phyloP scores from a whole-genome alignment of 2,329 filamentous ascomycete genomes.

The Nigrograna mackinnonii region DNA sequence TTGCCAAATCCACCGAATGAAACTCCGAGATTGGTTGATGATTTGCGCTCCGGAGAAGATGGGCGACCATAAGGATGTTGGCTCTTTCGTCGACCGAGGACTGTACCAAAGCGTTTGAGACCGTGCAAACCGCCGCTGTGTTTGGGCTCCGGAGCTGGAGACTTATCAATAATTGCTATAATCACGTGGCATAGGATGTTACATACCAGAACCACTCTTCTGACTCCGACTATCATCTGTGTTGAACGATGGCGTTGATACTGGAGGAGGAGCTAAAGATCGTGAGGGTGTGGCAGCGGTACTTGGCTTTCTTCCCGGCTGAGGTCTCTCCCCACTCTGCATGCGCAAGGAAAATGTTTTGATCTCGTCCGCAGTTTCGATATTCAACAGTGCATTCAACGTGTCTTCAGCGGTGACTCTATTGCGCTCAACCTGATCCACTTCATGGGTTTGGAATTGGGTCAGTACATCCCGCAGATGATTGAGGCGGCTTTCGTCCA shows the following conservation, averaged over 20 bases:
- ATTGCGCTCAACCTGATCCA: slow-evolving; percentile 80
- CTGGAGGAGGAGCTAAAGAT: slow-evolving; percentile 37
- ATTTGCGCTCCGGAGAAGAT: slow-evolving; percentile 56
- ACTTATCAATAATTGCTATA: neutral
- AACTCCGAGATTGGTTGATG: slow-evolving; percentile 57
- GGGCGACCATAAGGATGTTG: slow-evolving; percentile 42
- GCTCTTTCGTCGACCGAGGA: slow-evolving; percentile 41
- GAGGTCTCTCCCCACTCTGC: slow-evolving; percentile 41
- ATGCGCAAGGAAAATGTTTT: slow-evolving; percentile 65
- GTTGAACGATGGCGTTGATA: slow-evolving; percentile 33
- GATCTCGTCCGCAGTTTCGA: slow-evolving; percentile 87
- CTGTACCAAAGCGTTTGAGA: slow-evolving; percentile 46
- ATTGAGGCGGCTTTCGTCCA: slow-evolving; percentile 88
- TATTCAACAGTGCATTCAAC: slow-evolving; percentile 80
- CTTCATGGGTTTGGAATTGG: slow-evolving; percentile 89
- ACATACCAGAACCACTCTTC: slow-evolving; percentile 54
- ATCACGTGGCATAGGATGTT: neutral
- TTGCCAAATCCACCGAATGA: slow-evolving; percentile 66
- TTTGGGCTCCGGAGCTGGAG: slow-evolving; percentile 27
- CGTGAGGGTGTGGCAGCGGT: slow-evolving; percentile 29
- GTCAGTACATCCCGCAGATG: slow-evolving; percentile 89
- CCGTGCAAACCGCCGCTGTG: slow-evolving; percentile 35
- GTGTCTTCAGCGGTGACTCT: slow-evolving; percentile 77
- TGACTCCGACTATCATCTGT: slow-evolving; percentile 59
- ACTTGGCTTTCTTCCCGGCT: slow-evolving; percentile 34